Conservation (phyloP, 2,329 filamentous ascomycete genomes). For the Sphaerulina musiva region DNA sequence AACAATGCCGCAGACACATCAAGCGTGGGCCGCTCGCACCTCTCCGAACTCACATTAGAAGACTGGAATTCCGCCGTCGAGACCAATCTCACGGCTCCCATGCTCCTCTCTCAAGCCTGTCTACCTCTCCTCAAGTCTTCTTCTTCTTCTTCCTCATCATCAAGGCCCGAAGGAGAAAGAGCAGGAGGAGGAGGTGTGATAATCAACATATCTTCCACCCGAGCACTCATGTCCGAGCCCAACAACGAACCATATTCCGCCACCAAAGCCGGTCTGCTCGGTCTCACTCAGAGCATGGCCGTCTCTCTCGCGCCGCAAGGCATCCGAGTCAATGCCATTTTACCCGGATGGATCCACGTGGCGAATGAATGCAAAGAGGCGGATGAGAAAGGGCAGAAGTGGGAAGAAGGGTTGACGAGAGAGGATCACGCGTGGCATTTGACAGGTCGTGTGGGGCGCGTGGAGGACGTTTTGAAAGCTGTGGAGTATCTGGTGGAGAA, state of each 20-base stretch:
- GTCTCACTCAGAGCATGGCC: slow-evolving; percentile 46
- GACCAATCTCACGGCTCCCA: slow-evolving; percentile 37
- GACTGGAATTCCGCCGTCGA: slow-evolving; percentile 36
- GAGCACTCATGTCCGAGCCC: slow-evolving; percentile 45
- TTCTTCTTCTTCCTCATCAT: not conserved
- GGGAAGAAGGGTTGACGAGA: slow-evolving; percentile 44
- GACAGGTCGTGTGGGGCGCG: slow-evolving; percentile 46
- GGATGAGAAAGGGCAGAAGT: slow-evolving; percentile 38
- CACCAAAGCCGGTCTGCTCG: slow-evolving; percentile 47
- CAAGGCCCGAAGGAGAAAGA: not conserved
- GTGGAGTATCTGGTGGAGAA: slow-evolving; percentile 38
- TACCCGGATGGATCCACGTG: slow-evolving; percentile 50
- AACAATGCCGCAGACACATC: slow-evolving; percentile 41
- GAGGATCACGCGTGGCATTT: slow-evolving; percentile 47
- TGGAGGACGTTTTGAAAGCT: slow-evolving; percentile 42
- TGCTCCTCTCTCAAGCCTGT: slow-evolving; percentile 28
- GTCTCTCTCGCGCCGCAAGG: slow-evolving; percentile 40
- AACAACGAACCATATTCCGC: slow-evolving; percentile 48
- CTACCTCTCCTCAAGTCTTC: slow-evolving; percentile 25
- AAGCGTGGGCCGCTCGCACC: slow-evolving; percentile 30
- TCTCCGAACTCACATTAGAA: slow-evolving; percentile 34
- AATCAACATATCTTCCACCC: slow-evolving; percentile 47
- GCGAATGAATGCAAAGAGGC: slow-evolving; percentile 38
- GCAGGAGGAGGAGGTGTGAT: slow-evolving; percentile 26
- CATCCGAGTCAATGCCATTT: slow-evolving; percentile 45